A percentile compares a stretch with the other conserved stretches of the same genome.
Conservation (phyloP, 2,329 filamentous ascomycete genomes). For the Fusarium sp. region DNA sequence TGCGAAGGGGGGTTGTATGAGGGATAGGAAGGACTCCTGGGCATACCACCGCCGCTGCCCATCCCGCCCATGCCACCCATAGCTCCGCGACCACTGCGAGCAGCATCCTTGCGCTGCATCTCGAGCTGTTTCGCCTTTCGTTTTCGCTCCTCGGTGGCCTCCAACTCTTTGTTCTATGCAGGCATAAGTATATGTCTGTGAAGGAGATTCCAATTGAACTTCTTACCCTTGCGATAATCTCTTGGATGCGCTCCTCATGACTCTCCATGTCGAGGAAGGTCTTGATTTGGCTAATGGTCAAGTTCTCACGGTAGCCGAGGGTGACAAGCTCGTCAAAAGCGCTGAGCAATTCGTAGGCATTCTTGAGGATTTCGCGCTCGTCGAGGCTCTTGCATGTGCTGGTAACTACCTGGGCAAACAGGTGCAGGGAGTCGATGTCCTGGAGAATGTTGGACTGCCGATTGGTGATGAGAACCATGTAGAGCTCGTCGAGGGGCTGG, state of each 20-base stretch:
- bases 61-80: slow-evolving; percentile 44
- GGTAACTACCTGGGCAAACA: slow-evolving; percentile 96
- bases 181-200: slow-evolving; percentile 34
- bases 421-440: slow-evolving; percentile 97
- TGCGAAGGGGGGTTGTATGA: slow-evolving; percentile 85
- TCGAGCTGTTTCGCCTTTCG: slow-evolving; percentile 98
- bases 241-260: slow-evolving; percentile 98
- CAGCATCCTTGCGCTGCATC: slow-evolving; percentile 97
- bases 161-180: slow-evolving; percentile 92
- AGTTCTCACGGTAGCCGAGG: slow-evolving; percentile 93
- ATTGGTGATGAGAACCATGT: slow-evolving; percentile 99
- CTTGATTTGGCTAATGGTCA: slow-evolving; percentile 97
- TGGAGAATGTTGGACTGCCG: slow-evolving; percentile 99
- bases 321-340: slow-evolving; percentile 98
- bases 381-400: slow-evolving; percentile 96
- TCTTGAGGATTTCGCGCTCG: slow-evolving; percentile 92
- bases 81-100: slow-evolving; percentile 68
- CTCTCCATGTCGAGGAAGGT: slow-evolving; percentile 99
- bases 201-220: not conserved
- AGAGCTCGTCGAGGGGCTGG: slow-evolving; percentile 97
- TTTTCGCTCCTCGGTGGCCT: slow-evolving; percentile 98
- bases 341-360: slow-evolving; percentile 95
- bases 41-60: slow-evolving; percentile 56
- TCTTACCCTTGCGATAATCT: slow-evolving; percentile 89
- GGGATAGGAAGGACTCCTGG: slow-evolving; percentile 84